Percentiles rank a stretch among this genome's conserved stretches.
These are phyloP conservation scores for Pleurotus eryngii DNA, from an alignment of 768 basidiomycete species.

Conservation along the genomic window DNA sequence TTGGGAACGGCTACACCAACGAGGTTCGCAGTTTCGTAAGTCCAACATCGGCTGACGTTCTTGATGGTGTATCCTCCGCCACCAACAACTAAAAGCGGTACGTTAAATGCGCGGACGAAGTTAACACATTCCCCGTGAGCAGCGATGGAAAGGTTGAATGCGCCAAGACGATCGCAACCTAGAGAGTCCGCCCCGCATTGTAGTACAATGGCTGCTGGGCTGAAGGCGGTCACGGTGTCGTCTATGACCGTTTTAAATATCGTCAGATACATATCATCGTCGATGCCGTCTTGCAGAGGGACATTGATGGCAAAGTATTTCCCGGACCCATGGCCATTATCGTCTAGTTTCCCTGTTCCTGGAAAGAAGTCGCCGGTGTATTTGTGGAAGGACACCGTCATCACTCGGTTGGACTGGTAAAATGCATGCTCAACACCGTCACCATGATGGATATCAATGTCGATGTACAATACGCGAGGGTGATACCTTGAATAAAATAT, in stretches of 20 bases:
- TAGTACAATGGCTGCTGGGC: slow-evolving; percentile 86
- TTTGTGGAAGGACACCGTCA: slow-evolving; percentile 99
- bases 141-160: slow-evolving; percentile 96
- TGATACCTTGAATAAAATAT: slow-evolving; percentile 61
- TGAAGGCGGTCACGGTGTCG: slow-evolving; percentile 86
- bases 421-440: slow-evolving; percentile 98
- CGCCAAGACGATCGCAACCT: slow-evolving; percentile 91
- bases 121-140: slow-evolving; percentile 98
- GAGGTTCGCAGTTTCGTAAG: slow-evolving; percentile 94
- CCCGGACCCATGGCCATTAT: slow-evolving; percentile 83
- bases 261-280: slow-evolving; percentile 94
- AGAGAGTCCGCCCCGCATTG: slow-evolving; percentile 98
- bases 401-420: slow-evolving; percentile 96
- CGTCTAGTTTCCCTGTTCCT: slow-evolving; percentile 93
- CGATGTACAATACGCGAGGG: slow-evolving; percentile 94
- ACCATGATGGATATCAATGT: slow-evolving; percentile 99
- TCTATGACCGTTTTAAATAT: slow-evolving; percentile 97
- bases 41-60: slow-evolving; percentile 98
- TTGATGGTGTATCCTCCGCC: slow-evolving; percentile 97
- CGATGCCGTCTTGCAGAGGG: slow-evolving; percentile 92
- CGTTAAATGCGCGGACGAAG: slow-evolving; percentile 89
- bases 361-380: slow-evolving; percentile 99
- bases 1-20: slow-evolving; percentile 82
- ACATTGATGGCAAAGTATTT: slow-evolving; percentile 97
- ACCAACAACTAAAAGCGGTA: slow-evolving; percentile 88